Evolutionary conservation across 352 stramenopile genomes (phyloP), one percentile per base, ranked within the genome.

Genomic region (Phytophthora vignae): DNA sequence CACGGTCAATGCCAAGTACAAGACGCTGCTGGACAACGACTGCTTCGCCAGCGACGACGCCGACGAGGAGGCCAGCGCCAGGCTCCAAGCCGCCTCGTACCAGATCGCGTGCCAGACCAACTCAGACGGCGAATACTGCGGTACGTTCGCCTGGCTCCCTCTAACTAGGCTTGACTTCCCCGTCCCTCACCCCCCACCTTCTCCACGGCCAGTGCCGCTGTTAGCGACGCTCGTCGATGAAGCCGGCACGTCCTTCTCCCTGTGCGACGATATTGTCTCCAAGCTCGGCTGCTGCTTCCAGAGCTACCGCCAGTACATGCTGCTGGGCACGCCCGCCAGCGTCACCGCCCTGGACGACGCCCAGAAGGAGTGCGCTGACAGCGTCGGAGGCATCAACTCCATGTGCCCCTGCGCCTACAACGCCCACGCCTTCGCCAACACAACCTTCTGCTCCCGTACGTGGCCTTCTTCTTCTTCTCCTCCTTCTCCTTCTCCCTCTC

Each of bases 231-330:
- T 91, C 6, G 71, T 94, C 1, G 46, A 74, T 17, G 76, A 88
- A 12, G 86, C 86, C 2, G 85, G 83, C 4, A 81, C 67, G 0
- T 73, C 59, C 9, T 93, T 80, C 76, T 76, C 90, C n/a, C 60
- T 94, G 33, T 95, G 85, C 64, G 60, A 71, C 11, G 87, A 94
- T 46, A 92, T 95, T 27, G 84, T 92, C 10, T 76, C 83, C n/a
- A 63, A 87, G 36, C 67, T 95, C 56, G 88, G 85, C 46, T 95
- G 86, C 64, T 95, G 86, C 59, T 95, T 94, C 64, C 86, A 95
- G 71, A 95, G 85, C 56, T 95, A 94, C 67, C 78, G 80, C 22
- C 85, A 92, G 60, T 94, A 91, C 65, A 90, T 93, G 74, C 46
- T 85, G 60, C 64, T 88, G 11, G 86, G 86, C 29, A 95, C 84